These are phyloP conservation scores for Tricharina praecox DNA, from an alignment of 495 filamentous ascomycete genomes.

Conservation along the genomic window DNA sequence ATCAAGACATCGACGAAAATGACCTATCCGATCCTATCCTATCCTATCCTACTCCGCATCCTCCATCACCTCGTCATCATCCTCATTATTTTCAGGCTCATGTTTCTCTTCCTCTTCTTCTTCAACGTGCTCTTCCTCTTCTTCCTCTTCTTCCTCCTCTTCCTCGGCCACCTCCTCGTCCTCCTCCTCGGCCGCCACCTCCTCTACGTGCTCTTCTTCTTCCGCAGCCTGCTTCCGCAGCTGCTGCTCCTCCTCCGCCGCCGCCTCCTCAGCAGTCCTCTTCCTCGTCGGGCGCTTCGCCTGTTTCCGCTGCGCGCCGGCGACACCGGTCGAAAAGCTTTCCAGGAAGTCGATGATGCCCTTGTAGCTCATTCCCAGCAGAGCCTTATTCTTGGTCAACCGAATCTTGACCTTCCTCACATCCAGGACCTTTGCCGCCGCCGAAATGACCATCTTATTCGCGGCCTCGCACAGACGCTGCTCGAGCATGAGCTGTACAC, in stretches of 20 bases:
- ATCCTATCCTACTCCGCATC: no score
- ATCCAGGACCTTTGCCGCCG: constrained; percentile 58
- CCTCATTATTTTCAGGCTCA: constrained; percentile 6
- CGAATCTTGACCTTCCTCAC: constrained; percentile 42
- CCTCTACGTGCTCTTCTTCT: no score
- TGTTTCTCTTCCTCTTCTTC: constrained; percentile 5
- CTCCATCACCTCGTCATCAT: constrained; percentile 4
- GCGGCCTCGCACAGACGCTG: constrained; percentile 69
- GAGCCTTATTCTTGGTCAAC: constrained; percentile 47
- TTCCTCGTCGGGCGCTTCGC: constrained; percentile 29
- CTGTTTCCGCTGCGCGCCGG: constrained; percentile 30
- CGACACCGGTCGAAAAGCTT: constrained; percentile 29
- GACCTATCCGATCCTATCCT: no score
- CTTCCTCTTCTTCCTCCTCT: constrained; percentile 37
- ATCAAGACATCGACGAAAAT: no score
- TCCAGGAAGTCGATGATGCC: constrained; percentile 62
- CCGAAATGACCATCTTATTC: constrained; percentile 61
- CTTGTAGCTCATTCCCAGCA: constrained; percentile 56
- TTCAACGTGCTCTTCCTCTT: constrained; percentile 17
- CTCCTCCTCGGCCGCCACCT: constrained; percentile 35
- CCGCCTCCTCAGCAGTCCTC: constrained; percentile 33
- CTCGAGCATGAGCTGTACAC: constrained; percentile 46
- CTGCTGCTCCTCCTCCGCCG: constrained; percentile 36
- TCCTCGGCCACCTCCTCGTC: constrained; percentile 35
- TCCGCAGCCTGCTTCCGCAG: constrained; percentile 31